phyloP scores from a whole-genome alignment of 192 early-diverging fungal genomes.

The Coemansia sp. region DNA sequence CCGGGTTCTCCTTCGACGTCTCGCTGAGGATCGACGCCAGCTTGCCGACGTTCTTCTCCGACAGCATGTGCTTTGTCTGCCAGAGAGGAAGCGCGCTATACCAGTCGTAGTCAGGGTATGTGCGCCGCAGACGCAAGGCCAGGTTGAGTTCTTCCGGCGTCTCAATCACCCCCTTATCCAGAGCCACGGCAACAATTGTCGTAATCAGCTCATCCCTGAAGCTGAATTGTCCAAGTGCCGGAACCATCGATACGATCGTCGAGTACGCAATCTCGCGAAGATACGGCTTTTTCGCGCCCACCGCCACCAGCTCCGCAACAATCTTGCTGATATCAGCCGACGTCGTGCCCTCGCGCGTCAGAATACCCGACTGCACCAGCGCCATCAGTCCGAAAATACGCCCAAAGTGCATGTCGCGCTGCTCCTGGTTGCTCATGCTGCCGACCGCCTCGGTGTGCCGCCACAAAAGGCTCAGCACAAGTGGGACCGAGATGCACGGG shows the following conservation, averaged over 20 bases:
- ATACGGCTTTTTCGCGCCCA: conserved; percentile 73
- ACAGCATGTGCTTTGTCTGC: conserved; percentile 42
- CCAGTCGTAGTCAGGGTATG: conserved; percentile 44
- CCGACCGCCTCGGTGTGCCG: conserved; percentile 54
- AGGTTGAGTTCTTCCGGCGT: conserved; percentile 50
- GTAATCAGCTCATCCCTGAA: conserved; percentile 27
- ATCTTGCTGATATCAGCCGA: conserved; percentile 70
- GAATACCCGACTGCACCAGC: conserved; percentile 73
- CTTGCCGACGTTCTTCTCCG: conserved; percentile 18
- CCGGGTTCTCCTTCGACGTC: conserved; percentile 26
- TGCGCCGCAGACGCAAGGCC: conserved; percentile 31
- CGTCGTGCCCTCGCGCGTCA: conserved; percentile 61
- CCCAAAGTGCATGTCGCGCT: conserved; percentile 84
- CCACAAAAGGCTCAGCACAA: conserved; percentile 69
- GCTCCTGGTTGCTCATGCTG: conserved; percentile 83
- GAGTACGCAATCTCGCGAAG: conserved; percentile 73
- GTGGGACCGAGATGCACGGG: conserved; percentile 52
- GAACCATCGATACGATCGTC: conserved; percentile 56
- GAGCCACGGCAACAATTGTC: conserved; percentile 38
- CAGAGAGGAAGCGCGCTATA: conserved; percentile 35
- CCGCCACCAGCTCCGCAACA: conserved; percentile 61
- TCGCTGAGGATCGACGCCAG: conserved; percentile 41
- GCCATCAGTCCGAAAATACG: conserved; percentile 86
- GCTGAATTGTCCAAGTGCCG: conserved; percentile 17
- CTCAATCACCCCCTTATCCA: conserved; percentile 42